These are phyloP conservation scores for Magnolia changhungtana DNA, from an alignment of 164 flowering plant species.

Conservation along the genomic window DNA sequence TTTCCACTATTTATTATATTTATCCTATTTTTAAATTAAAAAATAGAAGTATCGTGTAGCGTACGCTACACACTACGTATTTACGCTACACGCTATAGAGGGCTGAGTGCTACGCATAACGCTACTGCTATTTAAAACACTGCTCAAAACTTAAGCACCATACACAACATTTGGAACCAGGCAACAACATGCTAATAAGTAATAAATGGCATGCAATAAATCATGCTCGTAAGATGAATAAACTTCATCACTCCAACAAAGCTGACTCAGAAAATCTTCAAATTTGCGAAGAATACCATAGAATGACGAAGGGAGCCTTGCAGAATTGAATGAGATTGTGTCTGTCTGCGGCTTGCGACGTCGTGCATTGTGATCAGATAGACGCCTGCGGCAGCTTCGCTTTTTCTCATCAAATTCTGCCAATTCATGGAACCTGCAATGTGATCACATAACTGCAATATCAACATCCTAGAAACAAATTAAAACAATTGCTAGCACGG, in stretches of 20 bases:
- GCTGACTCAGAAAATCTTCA: not conserved
- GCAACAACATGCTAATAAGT: no score
- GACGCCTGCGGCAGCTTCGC: conserved; percentile 80
- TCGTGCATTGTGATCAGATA: conserved; percentile 86
- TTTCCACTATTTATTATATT: no score
- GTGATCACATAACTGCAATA: conserved; percentile 9
- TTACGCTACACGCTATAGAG: no score
- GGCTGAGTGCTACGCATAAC: no score
- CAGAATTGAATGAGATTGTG: conserved; percentile 41
- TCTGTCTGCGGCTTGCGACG: conserved; percentile 77
- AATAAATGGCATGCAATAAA: no score
- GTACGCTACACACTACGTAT: no score
- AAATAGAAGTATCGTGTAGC: no score
- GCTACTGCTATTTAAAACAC: no score
- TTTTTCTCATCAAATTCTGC: conserved; percentile 80
- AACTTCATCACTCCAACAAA: not conserved
- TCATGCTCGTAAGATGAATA: not conserved
- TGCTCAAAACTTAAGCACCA: no score
- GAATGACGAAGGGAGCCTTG: conserved; percentile 41
- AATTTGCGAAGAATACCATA: conserved; percentile 40
- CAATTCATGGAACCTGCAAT: conserved; percentile 69
- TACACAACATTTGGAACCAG: no score
- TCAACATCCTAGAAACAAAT: conserved; percentile 1
- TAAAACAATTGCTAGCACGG: not conserved
- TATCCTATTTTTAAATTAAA: no score